These are phyloP conservation scores for Ustilago xerochloae DNA, from an alignment of 1,284 basidiomycete genomes.

Conservation along the genomic window DNA sequence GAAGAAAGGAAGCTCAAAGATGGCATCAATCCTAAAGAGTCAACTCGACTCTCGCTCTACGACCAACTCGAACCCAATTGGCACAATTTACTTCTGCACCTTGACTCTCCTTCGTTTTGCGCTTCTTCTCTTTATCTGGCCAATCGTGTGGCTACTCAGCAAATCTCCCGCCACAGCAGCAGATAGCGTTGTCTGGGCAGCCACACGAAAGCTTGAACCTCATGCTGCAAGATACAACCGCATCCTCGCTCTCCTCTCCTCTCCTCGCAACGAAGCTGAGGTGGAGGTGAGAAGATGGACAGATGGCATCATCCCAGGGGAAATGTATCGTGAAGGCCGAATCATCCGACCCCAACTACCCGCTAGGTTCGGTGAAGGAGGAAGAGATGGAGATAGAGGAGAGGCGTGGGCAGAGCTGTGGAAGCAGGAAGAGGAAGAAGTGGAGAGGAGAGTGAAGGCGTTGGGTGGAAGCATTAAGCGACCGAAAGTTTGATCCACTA, in stretches of 20 bases:
- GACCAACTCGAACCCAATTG: neutral
- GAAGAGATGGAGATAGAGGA: neutral
- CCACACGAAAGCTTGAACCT: conserved; percentile 30
- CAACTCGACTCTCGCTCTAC: neutral
- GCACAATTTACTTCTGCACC: neutral
- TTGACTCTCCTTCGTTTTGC: conserved; percentile 4
- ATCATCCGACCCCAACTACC: conserved; percentile 37
- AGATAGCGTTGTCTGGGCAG: conserved; percentile 50
- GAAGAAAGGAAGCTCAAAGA: neutral
- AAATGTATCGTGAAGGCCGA: conserved; percentile 37
- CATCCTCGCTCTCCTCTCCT: neutral
- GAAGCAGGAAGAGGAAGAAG: conserved; percentile 23
- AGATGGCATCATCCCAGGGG: conserved; percentile 17
- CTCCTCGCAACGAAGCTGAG: neutral
- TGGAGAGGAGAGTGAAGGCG: conserved; percentile 19
- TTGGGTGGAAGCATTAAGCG: conserved; percentile 27
- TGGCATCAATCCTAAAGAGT: neutral
- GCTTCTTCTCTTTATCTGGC: conserved; percentile 31
- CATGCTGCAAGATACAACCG: conserved; percentile 7
- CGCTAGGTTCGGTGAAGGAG: neutral
- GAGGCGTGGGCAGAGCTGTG: conserved; percentile 18
- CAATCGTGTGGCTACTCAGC: conserved; percentile 50
- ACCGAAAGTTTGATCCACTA: conserved; percentile 11
- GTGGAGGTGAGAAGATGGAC: conserved; percentile 8
- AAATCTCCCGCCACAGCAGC: conserved; percentile 48